phyloP scores from a whole-genome alignment of 306 rosid species.

The Quercus agrifolia region DNA sequence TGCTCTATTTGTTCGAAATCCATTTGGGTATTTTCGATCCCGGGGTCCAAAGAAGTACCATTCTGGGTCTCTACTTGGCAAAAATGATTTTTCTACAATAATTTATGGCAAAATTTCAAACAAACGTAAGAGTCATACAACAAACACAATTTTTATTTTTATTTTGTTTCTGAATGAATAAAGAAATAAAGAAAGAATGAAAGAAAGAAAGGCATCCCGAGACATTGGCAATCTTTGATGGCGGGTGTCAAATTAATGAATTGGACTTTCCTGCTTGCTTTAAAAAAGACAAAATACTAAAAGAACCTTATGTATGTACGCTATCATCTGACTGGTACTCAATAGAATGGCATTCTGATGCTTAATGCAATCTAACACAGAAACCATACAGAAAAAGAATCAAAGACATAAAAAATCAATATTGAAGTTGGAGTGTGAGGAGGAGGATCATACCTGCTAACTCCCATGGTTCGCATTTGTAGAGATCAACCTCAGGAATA shows the following conservation, averaged over 20 bases:
- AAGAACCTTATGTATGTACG: neutral
- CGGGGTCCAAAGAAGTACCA: slow-evolving; percentile 99
- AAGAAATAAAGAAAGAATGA: too few relatives aligned
- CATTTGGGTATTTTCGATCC: slow-evolving; percentile 92
- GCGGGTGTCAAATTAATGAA: too few relatives aligned
- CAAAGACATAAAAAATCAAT: neutral
- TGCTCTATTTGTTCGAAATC: slow-evolving; percentile 94
- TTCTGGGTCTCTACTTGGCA: slow-evolving; percentile 97
- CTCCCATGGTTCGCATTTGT: slow-evolving; percentile 99
- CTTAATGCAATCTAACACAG: too few relatives aligned
- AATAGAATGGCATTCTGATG: too few relatives aligned
- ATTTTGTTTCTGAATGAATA: too few relatives aligned
- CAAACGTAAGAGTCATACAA: neutral
- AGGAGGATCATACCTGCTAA: slow-evolving; percentile 60
- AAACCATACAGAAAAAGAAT: neutral
- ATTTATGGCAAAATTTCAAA: neutral
- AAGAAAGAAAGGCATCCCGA: too few relatives aligned
- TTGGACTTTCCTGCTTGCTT: too few relatives aligned
- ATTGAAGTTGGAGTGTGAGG: neutral
- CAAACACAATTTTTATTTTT: too few relatives aligned
- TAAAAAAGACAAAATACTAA: neutral
- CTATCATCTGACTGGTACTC: too few relatives aligned
- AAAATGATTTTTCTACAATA: slow-evolving; percentile 74
- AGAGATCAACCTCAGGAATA: slow-evolving; percentile 98
- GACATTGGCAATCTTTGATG: too few relatives aligned